Evolutionary conservation across 2,329 filamentous ascomycete genomes (phyloP), one percentile per base, ranked within the genome.

Genomic region (Phyllosticta citribraziliensis): DNA sequence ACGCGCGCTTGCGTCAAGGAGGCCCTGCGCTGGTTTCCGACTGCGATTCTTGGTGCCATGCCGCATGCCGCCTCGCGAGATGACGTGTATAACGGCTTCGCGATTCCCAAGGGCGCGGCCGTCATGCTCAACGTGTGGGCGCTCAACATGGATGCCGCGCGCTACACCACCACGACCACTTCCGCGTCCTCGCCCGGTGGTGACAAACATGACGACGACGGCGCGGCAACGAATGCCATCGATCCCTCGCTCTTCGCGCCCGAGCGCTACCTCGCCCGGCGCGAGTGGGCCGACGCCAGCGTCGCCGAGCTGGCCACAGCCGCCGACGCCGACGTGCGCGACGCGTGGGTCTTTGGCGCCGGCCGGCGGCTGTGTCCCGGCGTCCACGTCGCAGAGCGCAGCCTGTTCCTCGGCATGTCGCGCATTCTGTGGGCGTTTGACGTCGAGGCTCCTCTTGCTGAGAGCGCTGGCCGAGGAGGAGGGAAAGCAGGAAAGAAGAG

Each of bases 301-400:
- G 14, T 47, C 40, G 40, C 35, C 2, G 24, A 10, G 22, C 55
- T 56, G 3, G 55, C 55, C 14, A 35, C 55, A 2, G 30, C 47
- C 8, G 24, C 52, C 10, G 74, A 79, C 20, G 47, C 52, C 9
- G 27, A 52, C 3, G 67, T 65, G 22, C 65, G 65, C 60, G 73
- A 74, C n/a, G 72, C 74, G 52, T 74, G 68, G 30, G 66, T 63
- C 10, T 76, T 73, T 61, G 73, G 74, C 17, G 68, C 69, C 52
- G 9, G 57, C 19, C 54, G 22, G 47, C 22, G 33, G 10, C 2
- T 10, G 12, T 10, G 5, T 40, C 22, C n/a, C 54, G 61, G 62
- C 57, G 60, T 64, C 54, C 61, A 64, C 53, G 52, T 64, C 47
- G 61, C 63, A 19, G 63, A 64, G 35, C 51, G 60, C 9, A 60